Evolutionary conservation across 2,329 filamentous ascomycete genomes (phyloP), one percentile per base, ranked within the genome.

Genomic region (Sporothrix pallida): DNA sequence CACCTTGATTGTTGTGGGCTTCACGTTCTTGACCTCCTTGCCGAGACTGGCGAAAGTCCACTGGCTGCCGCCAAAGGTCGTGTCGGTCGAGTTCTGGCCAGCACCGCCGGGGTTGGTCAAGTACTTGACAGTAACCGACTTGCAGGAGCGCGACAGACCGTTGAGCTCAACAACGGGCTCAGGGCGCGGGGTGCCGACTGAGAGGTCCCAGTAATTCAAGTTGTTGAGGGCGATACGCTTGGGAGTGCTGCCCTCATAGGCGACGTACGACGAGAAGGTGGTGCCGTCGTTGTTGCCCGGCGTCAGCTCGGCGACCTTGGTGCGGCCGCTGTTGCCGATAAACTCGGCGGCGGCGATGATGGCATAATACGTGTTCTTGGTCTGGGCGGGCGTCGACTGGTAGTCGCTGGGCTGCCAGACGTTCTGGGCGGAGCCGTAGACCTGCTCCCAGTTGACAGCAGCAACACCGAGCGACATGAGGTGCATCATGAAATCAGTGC

Each of bases 361-460:
- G 31, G 68, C 50, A 20, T 70, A 70, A 31, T 70, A 70, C 0
- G 54, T 70, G 50, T 70, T 70, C 68, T 70, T 70, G 37, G 68
- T 70, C 68, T 70, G 68, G 52, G 50, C 68, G 44, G 68, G 26
- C 50, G 54, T 70, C 0, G 68, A 23, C 31, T 13, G 9, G 52
- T 31, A 44, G 50, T 56, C 12, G 52, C 68, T 58, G 3, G 68
- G 68, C 52, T 70, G 68, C 68, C 68, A 70, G 15, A 70, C 52
- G 15, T 70, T 70, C 48, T 70, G 68, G 13, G 37, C 31, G 9
- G 68, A 70, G 15, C 31, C 37, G 37, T 70, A 70, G 31, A 70
- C 68, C 68, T 70, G 68, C 31, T 70, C 68, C 68, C 68, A 70
- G 52, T 70, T 70, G 23, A 70, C 68, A n/a, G 50, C 68, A 4